Evolutionary conservation across 768 basidiomycete genomes (phyloP).

Genomic region (Suillus hirtellus): DNA sequence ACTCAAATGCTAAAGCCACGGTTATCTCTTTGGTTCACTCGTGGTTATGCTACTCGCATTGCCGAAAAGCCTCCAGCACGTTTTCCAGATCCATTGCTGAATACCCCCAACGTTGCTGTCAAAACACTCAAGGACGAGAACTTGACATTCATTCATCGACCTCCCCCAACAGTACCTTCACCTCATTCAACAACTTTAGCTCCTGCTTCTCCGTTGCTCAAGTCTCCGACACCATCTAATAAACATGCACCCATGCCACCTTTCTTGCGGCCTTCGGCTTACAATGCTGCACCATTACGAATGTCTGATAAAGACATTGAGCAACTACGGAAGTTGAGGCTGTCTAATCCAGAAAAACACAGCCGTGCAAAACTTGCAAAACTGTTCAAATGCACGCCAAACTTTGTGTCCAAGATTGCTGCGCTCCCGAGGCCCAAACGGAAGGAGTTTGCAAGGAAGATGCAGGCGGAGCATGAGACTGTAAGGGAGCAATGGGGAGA

Average conservation of each 20-base stretch:
- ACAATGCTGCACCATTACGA: conserved; percentile 36
- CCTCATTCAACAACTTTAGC: conserved; percentile 69
- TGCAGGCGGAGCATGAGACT: conserved; percentile 49
- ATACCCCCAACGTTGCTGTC: conserved; percentile 53
- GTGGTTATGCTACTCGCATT: conserved; percentile 43
- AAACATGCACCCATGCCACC: conserved; percentile 46
- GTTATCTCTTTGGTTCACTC: conserved; percentile 21
- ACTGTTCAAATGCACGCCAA: conserved; percentile 71
- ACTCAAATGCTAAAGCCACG: conserved; percentile 24
- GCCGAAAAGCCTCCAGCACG: conserved; percentile 50
- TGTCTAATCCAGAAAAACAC: conserved; percentile 55
- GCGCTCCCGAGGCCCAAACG: conserved; percentile 55
- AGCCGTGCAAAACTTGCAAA: conserved; percentile 69
- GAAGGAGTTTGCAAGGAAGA: conserved; percentile 40
- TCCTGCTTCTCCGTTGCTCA: conserved; percentile 72
- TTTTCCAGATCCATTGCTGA: conserved; percentile 56
- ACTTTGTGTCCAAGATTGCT: conserved; percentile 66
- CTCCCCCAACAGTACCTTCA: conserved; percentile 76
- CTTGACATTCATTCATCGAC: conserved; percentile 81
- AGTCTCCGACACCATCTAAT: conserved; percentile 32
- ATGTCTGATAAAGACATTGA: conserved; percentile 53
- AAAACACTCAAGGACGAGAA: conserved; percentile 51
- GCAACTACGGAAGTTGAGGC: conserved; percentile 59
- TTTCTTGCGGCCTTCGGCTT: conserved; percentile 42
- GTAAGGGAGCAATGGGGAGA: conserved; percentile 69